Evolutionary conservation across 176 grass and related monocot species (phyloP), one percentile per base, ranked within the genome.

Genomic region (Tillandsia fasciculata): DNA sequence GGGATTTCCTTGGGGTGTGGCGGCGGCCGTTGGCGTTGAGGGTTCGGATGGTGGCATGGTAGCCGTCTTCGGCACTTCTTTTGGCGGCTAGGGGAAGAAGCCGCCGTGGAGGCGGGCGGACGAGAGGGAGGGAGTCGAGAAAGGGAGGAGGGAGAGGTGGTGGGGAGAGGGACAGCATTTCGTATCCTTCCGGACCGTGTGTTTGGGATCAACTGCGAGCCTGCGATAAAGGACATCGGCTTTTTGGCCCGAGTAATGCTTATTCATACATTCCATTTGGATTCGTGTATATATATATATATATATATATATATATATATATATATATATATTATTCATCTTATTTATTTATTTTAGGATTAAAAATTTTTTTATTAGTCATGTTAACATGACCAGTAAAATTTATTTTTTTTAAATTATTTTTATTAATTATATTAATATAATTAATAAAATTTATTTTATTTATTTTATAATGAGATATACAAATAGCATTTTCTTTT

Each of bases 1-100:
- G 93, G 48, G 86, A 97, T 74, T 92, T 97, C 48, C 85, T 91
- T 5, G 93, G 86, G 54, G 74, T 76, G 65, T 87, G 71, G 70
- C 93, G 71, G 70, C 93, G 89, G 49, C 82, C 93, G 29, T 74
- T 73, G 74, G 93, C 88, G 74, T 97, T 92, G 77, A 97, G 89
- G 10, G 93, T 79, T 76, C 74, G 82, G 52, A 90, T 72, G 28
- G 89, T 97, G 49, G 86, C 78, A 76, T 92, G 84, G 84, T 90
- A 97, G 63, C 83, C 86, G 82, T 92, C 75, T 2, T 76, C 74
- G 11, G 64, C 29, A 6, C 65, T 65, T 58, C 77, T 53, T n/a
- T 56, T 65, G 12, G 68, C 69, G 24, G 76, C 12, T 6, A 65
- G 3, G 42, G 3, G 5, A 57, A 12, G 12, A 66, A 28, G 0